Conservation (phyloP, 306 rosid species). For the Purshia tridentata region DNA sequence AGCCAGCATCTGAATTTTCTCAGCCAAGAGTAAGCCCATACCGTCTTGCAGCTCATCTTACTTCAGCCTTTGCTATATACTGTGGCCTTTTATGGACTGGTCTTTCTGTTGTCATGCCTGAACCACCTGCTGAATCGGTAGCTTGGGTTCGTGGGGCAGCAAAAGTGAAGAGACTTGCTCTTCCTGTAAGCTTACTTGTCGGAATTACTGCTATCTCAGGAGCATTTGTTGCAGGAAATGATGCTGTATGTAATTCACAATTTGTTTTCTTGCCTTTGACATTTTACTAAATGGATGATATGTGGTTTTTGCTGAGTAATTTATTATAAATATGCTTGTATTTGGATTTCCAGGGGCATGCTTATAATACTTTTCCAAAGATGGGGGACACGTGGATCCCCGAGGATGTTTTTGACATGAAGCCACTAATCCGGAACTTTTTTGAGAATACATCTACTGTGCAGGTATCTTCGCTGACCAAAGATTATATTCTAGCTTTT, state of each 20-base stretch:
- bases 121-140: slow-evolving; percentile 81
- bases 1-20: slow-evolving; percentile 74
- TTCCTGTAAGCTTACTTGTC: slow-evolving; percentile 74
- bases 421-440: slow-evolving; percentile 79
- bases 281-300: slow-evolving; percentile 9
- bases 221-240: slow-evolving; percentile 95
- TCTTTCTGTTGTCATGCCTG: slow-evolving; percentile 89
- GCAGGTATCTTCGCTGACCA: slow-evolving; percentile 47
- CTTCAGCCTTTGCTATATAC: slow-evolving; percentile 90
- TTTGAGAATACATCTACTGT: slow-evolving; percentile 83
- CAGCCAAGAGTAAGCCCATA: slow-evolving; percentile 97
- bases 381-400: slow-evolving; percentile 81
- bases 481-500: neutral
- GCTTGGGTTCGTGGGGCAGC: slow-evolving; percentile 85
- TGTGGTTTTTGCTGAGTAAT: neutral
- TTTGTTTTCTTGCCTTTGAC: slow-evolving; percentile 15
- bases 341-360: slow-evolving; percentile 64
- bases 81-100: slow-evolving; percentile 89
- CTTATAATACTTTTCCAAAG: slow-evolving; percentile 83
- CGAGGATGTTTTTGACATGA: slow-evolving; percentile 64
- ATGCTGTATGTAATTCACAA: slow-evolving; percentile 60
- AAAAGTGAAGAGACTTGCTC: slow-evolving; percentile 71
- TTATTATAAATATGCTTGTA: slow-evolving; percentile 21
- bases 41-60: slow-evolving; percentile 96
- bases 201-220: slow-evolving; percentile 88